Percentiles rank a stretch among this genome's conserved stretches.
Evolutionary conservation across 768 basidiomycete species (phyloP).

Genomic region (Psilocybe tampanensis): DNA sequence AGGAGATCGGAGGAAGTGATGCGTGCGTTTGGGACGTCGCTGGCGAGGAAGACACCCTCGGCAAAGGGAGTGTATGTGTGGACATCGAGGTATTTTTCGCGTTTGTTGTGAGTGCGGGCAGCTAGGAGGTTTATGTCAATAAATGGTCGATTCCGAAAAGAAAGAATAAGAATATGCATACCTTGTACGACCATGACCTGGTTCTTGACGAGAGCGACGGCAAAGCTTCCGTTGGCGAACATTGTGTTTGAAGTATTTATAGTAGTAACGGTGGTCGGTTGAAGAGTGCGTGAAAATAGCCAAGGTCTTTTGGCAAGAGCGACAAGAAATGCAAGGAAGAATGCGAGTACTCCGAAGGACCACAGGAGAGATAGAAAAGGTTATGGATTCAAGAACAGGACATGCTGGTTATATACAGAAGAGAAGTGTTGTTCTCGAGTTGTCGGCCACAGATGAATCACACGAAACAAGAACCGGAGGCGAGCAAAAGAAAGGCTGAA

Average conservation of each 20-base stretch:
- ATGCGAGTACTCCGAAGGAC: not conserved
- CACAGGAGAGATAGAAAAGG: constrained; percentile 6
- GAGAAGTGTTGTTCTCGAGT: constrained; percentile 19
- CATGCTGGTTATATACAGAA: constrained; percentile 12
- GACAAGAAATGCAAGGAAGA: constrained; percentile 13
- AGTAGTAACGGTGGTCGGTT: too few species aligned
- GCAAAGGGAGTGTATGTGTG: constrained; percentile 66
- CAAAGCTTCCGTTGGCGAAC: constrained; percentile 61
- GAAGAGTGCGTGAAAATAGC: too few species aligned
- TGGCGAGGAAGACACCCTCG: constrained; percentile 65
- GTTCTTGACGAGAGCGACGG: constrained; percentile 69
- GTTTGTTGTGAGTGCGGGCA: constrained; percentile 52
- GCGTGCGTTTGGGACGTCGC: constrained; percentile 61
- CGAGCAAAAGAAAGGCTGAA: constrained; percentile 1
- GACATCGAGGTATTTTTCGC: constrained; percentile 67
- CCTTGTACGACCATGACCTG: constrained; percentile 73
- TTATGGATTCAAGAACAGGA: constrained; percentile 4
- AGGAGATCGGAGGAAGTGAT: constrained; percentile 63
- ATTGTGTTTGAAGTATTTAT: constrained; percentile 17
- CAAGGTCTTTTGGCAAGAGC: constrained; percentile 19
- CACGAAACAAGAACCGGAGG: constrained; percentile 13
- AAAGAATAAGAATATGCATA: constrained; percentile 28
- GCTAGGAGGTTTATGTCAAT: constrained; percentile 37
- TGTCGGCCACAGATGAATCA: constrained; percentile 10
- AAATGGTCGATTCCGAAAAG: not conserved